These are phyloP conservation scores for Globisporangium echinulatum DNA, from an alignment of 352 stramenopile species.

Conservation along the genomic window DNA sequence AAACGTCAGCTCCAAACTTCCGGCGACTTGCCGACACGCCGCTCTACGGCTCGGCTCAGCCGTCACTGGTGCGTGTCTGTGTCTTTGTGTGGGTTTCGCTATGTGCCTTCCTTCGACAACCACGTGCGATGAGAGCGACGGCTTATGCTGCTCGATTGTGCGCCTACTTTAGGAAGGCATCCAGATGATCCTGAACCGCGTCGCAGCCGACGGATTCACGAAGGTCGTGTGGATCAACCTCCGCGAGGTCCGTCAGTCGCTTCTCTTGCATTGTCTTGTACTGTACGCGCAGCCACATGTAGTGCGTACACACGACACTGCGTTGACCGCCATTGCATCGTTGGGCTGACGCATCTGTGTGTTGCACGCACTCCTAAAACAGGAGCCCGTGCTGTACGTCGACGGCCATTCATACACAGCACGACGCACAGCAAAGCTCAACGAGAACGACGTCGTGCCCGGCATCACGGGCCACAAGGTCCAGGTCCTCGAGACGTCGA, in stretches of 20 bases:
- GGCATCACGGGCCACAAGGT: slow-evolving; percentile 80
- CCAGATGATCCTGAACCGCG: slow-evolving; percentile 56
- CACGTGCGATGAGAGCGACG: too few relatives aligned
- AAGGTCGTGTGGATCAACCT: slow-evolving; percentile 84
- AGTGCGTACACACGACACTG: too few relatives aligned
- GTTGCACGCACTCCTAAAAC: background rate
- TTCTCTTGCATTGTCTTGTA: background rate
- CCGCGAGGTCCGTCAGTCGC: slow-evolving; percentile 36
- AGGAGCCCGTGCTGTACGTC: slow-evolving; percentile 83
- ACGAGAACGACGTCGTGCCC: slow-evolving; percentile 79
- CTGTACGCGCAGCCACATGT: background rate
- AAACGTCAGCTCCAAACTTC: slow-evolving; percentile 65
- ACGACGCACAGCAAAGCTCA: slow-evolving; percentile 62
- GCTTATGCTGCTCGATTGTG: slow-evolving; percentile 4
- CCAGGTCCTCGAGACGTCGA: slow-evolving; percentile 69
- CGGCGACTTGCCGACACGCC: slow-evolving; percentile 56
- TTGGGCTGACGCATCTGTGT: background rate
- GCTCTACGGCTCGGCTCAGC: slow-evolving; percentile 70
- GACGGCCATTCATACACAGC: slow-evolving; percentile 67
- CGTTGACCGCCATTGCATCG: too few relatives aligned
- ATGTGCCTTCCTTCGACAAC: too few relatives aligned
- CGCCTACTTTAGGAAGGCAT: slow-evolving; percentile 45
- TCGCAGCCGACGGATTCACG: slow-evolving; percentile 63
- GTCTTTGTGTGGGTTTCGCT: background rate
- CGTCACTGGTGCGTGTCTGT: slow-evolving; percentile 41